Evolutionary conservation across 2,329 filamentous ascomycete genomes (phyloP).

Genomic region (Venturiaceae sp.): DNA sequence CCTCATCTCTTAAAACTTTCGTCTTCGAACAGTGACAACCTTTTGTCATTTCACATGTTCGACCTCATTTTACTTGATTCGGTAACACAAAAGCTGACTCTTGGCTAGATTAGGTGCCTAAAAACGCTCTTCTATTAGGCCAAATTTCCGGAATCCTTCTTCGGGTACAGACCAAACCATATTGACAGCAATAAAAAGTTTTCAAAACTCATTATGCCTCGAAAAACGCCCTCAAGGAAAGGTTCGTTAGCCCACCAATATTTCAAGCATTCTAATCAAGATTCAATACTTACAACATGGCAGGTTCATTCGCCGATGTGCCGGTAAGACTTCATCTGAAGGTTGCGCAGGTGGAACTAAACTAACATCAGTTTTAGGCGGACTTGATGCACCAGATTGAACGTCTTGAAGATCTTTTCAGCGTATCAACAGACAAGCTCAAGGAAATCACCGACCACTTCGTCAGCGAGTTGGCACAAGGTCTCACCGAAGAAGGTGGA

Average conservation of each 20-base stretch:
- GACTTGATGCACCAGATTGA: conserved; percentile 53
- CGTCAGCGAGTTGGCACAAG: conserved; percentile 76
- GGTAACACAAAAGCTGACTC: background rate
- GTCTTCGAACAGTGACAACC: too few relatives aligned
- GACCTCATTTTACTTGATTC: background rate
- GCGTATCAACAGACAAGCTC: conserved; percentile 65
- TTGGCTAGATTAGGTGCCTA: background rate
- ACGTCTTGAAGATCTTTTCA: conserved; percentile 74
- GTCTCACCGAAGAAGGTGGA: conserved; percentile 76
- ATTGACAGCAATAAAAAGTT: too few relatives aligned
- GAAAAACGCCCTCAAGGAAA: conserved; percentile 5
- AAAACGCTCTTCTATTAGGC: too few relatives aligned
- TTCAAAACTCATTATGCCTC: conserved; percentile 8
- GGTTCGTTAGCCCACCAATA: background rate
- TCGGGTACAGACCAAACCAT: too few relatives aligned
- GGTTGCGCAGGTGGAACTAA: too few relatives aligned
- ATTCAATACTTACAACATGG: background rate
- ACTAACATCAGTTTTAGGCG: background rate
- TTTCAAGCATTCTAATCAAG: background rate
- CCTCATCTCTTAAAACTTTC: too few relatives aligned
- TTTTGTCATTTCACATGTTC: too few relatives aligned
- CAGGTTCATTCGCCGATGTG: conserved; percentile 7
- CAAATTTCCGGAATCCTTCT: too few relatives aligned
- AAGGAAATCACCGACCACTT: conserved; percentile 91
- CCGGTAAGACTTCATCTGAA: background rate